A percentile compares a stretch with the other conserved stretches of the same genome.
phyloP scores from a whole-genome alignment of 2,329 filamentous ascomycete genomes.

The Penicillium sp. region DNA sequence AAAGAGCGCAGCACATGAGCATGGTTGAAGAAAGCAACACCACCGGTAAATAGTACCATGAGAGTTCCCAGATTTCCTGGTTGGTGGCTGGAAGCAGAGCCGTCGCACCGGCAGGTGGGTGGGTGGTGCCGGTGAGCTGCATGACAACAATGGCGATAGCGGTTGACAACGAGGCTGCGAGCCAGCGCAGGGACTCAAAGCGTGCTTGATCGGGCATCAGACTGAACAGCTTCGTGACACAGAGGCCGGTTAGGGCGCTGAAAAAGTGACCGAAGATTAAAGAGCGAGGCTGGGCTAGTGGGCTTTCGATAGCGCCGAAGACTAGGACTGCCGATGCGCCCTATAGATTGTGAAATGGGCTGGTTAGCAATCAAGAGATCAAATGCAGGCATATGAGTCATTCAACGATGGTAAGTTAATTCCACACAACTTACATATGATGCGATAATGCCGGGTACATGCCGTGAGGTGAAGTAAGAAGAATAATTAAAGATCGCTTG shows the following conservation, averaged over 20 bases:
- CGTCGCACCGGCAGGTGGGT: conserved; percentile 39
- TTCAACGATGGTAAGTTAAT: not conserved
- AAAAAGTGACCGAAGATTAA: conserved; percentile 38
- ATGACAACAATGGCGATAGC: conserved; percentile 33
- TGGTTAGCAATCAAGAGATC: not conserved
- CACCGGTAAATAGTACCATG: conserved; percentile 37
- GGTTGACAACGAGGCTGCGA: conserved; percentile 36
- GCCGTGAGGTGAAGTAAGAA: conserved; percentile 26
- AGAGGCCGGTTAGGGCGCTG: conserved; percentile 34
- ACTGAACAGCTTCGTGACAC: conserved; percentile 36
- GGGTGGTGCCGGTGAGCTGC: conserved; percentile 37
- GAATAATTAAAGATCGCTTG: conserved; percentile 33
- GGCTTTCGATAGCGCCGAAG: conserved; percentile 36
- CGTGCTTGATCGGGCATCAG: conserved; percentile 34
- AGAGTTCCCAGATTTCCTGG: conserved; percentile 30
- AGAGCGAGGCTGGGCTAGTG: conserved; percentile 36
- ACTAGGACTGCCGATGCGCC: conserved; percentile 38
- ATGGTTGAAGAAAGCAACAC: conserved; percentile 34
- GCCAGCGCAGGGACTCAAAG: conserved; percentile 33
- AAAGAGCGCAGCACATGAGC: conserved; percentile 30
- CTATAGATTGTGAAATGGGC: conserved; percentile 10
- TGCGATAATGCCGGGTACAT: conserved; percentile 31
- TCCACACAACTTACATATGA: conserved; percentile 26
- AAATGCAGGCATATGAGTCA: not conserved
- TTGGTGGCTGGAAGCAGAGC: conserved; percentile 35